Conservation (phyloP, 352 stramenopile species). For the Pythium diclinum region DNA sequence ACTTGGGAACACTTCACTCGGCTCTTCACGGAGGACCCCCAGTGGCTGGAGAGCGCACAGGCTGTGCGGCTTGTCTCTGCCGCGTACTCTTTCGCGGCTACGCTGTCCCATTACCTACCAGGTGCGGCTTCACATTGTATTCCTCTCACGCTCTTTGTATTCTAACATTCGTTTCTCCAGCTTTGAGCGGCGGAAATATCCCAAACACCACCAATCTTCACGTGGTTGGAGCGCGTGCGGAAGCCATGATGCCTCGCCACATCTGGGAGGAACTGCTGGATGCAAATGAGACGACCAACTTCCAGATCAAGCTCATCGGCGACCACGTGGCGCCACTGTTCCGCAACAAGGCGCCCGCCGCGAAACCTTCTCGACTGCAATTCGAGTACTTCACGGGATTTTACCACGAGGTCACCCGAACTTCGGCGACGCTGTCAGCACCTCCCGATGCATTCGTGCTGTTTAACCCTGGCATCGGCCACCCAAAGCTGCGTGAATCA, state of each 20-base stretch:
- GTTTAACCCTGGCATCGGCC: slow-evolving; percentile 71
- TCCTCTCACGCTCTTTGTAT: background rate
- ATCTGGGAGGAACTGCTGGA: slow-evolving; percentile 61
- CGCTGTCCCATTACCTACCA: slow-evolving; percentile 36
- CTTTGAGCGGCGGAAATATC: background rate
- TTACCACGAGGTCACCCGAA: slow-evolving; percentile 37
- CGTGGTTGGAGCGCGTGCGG: slow-evolving; percentile 62
- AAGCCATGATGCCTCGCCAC: slow-evolving; percentile 71
- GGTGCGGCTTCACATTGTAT: slow-evolving; percentile 1
- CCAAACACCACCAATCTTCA: slow-evolving; percentile 33
- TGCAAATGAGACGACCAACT: slow-evolving; percentile 31
- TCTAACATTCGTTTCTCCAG: background rate
- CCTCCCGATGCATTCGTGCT: slow-evolving; percentile 57
- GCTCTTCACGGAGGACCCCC: slow-evolving; percentile 32
- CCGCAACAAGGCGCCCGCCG: slow-evolving; percentile 23
- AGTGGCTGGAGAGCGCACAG: slow-evolving; percentile 34
- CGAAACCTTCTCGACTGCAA: slow-evolving; percentile 21
- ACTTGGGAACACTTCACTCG: slow-evolving; percentile 49
- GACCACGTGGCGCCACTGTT: slow-evolving; percentile 52
- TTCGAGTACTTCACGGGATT: slow-evolving; percentile 47
- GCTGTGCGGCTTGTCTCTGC: slow-evolving; percentile 55
- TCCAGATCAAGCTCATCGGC: slow-evolving; percentile 59
- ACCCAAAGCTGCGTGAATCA: slow-evolving; percentile 40
- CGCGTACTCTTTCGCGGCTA: slow-evolving; percentile 70
- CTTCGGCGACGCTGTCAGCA: background rate